Conservation (phyloP, 768 basidiomycete species). For the Termitomyces sp. region DNA sequence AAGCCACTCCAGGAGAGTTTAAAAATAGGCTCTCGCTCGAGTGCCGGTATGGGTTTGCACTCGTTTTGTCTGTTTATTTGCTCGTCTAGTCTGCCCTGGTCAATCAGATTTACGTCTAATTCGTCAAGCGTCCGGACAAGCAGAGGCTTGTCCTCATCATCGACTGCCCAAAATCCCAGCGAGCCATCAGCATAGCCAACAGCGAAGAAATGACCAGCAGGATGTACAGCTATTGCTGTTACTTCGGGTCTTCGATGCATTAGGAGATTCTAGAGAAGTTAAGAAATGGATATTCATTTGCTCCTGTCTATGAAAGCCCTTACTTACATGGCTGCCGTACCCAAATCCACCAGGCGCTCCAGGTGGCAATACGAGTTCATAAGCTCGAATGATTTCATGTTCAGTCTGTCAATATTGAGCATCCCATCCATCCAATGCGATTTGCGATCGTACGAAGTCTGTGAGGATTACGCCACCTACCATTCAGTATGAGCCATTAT, state of each 20-base stretch:
- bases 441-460: conserved; percentile 39
- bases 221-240: conserved; percentile 68
- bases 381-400: conserved; percentile 49
- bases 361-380: conserved; percentile 66
- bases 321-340: conserved; percentile 54
- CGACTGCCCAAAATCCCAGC: conserved; percentile 77
- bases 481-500: not conserved
- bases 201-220: conserved; percentile 69
- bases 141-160: conserved; percentile 72
- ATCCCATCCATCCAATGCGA: not conserved
- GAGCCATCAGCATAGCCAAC: conserved; percentile 80
- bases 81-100: conserved; percentile 40
- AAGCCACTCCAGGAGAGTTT: conserved; percentile 83
- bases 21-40: conserved; percentile 70
- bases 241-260: conserved; percentile 65
- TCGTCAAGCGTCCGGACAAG: conserved; percentile 64
- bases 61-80: conserved; percentile 20
- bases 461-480: conserved; percentile 56
- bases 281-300: not conserved
- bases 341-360: conserved; percentile 79
- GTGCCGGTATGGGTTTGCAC: conserved; percentile 9
- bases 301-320: conserved; percentile 13
- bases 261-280: conserved; percentile 48
- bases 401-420: conserved; percentile 29
- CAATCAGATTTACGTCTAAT: conserved; percentile 48